Percentiles rank a stretch among this genome's conserved stretches.
phyloP scores from a whole-genome alignment of 768 basidiomycete species.

The Pleurotus giganteus region DNA sequence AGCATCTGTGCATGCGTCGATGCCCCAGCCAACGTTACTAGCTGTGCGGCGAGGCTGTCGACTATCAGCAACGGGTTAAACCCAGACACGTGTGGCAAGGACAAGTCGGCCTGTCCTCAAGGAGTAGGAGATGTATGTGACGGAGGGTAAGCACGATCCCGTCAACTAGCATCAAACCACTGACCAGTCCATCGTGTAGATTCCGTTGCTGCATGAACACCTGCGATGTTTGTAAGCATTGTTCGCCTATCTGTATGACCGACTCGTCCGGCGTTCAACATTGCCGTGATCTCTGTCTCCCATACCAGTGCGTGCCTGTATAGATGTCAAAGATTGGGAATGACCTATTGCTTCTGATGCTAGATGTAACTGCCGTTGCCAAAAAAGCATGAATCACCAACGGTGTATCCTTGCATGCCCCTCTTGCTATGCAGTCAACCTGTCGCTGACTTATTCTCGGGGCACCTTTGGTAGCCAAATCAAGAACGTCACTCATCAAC shows the following conservation, averaged over 20 bases:
- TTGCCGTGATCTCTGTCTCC: neutral
- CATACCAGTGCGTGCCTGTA: constrained; percentile 4
- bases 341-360: too few relatives aligned
- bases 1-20: constrained; percentile 7
- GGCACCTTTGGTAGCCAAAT: neutral
- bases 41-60: constrained; percentile 10
- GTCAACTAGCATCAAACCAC: neutral
- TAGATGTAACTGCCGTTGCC: constrained; percentile 17
- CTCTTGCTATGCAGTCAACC: constrained; percentile 13
- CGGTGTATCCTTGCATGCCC: constrained; percentile 15
- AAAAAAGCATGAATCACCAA: neutral
- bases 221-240: constrained; percentile 11
- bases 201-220: constrained; percentile 14
- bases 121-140: constrained; percentile 8
- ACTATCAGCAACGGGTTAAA: constrained; percentile 12
- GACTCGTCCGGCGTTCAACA: too few relatives aligned
- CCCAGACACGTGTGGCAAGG: constrained; percentile 8
- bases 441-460: constrained; percentile 6
- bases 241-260: constrained; percentile 7
- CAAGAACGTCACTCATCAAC: constrained; percentile 8
- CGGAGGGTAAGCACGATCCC: constrained; percentile 12
- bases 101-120: constrained; percentile 11
- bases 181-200: neutral
- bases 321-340: too few relatives aligned
- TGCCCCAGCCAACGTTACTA: constrained; percentile 5